These are phyloP conservation scores for Puccinia hordei DNA, from an alignment of 1,284 basidiomycete species.

Conservation along the genomic window DNA sequence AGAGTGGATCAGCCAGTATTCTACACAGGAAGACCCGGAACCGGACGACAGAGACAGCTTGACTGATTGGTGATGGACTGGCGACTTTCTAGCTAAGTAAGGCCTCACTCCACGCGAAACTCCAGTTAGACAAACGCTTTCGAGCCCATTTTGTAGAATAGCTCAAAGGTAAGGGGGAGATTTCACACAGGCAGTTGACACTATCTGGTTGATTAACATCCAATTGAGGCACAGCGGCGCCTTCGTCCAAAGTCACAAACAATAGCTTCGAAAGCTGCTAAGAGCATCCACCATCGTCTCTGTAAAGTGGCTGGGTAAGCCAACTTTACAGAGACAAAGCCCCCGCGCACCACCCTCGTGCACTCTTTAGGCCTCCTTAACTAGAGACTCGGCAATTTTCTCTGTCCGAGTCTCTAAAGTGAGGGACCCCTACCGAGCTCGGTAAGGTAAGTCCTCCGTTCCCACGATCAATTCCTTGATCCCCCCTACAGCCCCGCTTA, in stretches of 20 bases:
- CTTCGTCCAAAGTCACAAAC: constrained; percentile 10
- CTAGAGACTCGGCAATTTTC: no score
- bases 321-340: no score
- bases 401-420: no score
- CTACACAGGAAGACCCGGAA: constrained; percentile 7
- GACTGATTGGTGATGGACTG: not conserved
- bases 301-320: no score
- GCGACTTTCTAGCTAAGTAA: not conserved
- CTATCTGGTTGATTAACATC: not conserved
- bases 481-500: no score
- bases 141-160: constrained; percentile 25
- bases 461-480: no score
- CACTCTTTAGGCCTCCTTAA: no score
- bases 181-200: constrained; percentile 11
- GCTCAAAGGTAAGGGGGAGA: constrained; percentile 18
- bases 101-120: constrained; percentile 2
- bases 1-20: constrained; percentile 11
- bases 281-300: no score
- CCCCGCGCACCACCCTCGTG: no score
- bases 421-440: no score
- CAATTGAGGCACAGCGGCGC: not conserved
- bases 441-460: no score
- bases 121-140: constrained; percentile 25
- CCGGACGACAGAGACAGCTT: not conserved
- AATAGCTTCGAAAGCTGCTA: not conserved